Base-by-base conservation (phyloP, 225 moss, liverwort and hornwort genomes). In the Ulota crispa region DNA sequence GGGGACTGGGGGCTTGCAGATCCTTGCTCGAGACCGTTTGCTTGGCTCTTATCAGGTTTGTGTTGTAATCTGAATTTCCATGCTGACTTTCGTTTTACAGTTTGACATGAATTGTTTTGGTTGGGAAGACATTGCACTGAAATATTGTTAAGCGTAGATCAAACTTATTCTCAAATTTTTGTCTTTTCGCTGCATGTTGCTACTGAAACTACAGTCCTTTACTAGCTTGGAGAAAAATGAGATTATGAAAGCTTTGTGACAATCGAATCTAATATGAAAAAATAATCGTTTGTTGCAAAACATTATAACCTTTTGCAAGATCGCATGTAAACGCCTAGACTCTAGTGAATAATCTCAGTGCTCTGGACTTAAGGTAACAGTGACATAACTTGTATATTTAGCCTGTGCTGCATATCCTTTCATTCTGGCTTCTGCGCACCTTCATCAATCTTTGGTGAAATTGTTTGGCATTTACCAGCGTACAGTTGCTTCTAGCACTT, bases 1-100 rank as follows among this genome's bases (percentile, higher is more conserved):
- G n/a, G 82, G 82, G 23, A 68, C 71, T 66, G 50, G 74, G 82
- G 82, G 34, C 27, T 80, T 64, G 75, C 80, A 92, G 92, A 88
- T 92, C 76, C 86, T 92, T 79, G 92, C 92, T 66, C 89, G 92
- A 81, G 92, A 92, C 76, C 88, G 92, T 76, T 79, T 92, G 72
- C 86, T 92, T 30, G 92, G 92, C 80, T 87, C 92, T 42, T 92
- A 92, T 47, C 92, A 92, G 90, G 90, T 91, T 53, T 21, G 84
- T 75, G 26, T 28, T 36, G 27, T 21, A 20, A 18, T 69, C 72
- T 53, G 59, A 56, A 47, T 77, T 59, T 72, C 69, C 28, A 23
- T 83, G 54, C 34, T 32, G 37, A 3, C 43, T 69, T 64, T 54
- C 5, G 16, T 6, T 31, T 5, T 30, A 34, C 18, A 70, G 69